Percentiles rank a stretch among this genome's conserved stretches.
Conservation (phyloP, 495 filamentous ascomycete species). For the Sphaerosporella brunnea region DNA sequence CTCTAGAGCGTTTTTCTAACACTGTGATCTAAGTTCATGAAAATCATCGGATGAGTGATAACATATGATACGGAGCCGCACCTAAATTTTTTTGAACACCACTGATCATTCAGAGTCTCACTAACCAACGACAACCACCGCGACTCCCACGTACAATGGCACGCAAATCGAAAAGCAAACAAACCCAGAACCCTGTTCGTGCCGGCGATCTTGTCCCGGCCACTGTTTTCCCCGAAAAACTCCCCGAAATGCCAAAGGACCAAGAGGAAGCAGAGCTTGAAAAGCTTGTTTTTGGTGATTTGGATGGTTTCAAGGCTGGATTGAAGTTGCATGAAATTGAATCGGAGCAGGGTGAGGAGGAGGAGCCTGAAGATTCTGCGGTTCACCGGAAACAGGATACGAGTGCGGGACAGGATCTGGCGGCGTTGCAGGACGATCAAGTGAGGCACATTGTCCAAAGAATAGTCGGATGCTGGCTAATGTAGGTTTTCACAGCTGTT, state of each 20-base stretch:
- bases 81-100: constrained; percentile 1
- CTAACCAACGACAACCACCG: background rate
- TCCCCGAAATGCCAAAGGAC: constrained; percentile 40
- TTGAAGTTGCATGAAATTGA: constrained; percentile 32
- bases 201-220: background rate
- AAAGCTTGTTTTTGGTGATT: constrained; percentile 67
- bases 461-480: background rate
- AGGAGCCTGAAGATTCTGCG: constrained; percentile 13
- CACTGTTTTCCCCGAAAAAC: background rate
- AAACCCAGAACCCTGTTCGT: background rate
- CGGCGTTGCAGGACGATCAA: constrained; percentile 22
- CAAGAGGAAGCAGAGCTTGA: constrained; percentile 69
- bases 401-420: constrained; percentile 12
- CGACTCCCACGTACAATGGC: background rate
- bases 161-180: constrained; percentile 3
- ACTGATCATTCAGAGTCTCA: background rate
- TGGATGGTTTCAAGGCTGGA: constrained; percentile 55
- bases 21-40: no score
- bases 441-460: constrained; percentile 2
- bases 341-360: constrained; percentile 25
- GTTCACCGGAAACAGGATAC: constrained; percentile 1
- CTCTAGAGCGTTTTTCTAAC: no score
- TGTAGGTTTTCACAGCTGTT: constrained; percentile 10
- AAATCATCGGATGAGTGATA: constrained; percentile 1
- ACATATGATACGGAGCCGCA: constrained; percentile 2